Conservation (phyloP, 805 yeast genomes). For the Wickerhamomyces queroliae region DNA sequence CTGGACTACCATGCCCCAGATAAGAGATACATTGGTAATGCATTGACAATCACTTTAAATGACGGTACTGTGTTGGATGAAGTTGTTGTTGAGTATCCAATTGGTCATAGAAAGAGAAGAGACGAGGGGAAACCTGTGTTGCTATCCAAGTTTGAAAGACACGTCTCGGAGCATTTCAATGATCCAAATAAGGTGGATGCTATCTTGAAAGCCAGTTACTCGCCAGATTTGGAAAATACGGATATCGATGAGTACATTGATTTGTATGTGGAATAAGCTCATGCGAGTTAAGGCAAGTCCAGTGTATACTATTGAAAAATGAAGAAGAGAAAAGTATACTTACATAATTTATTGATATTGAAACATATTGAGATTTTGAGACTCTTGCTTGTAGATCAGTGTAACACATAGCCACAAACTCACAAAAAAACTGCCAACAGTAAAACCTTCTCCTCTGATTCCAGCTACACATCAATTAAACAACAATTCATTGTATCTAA, state of each 20-base stretch:
- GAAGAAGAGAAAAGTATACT: no score
- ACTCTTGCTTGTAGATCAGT: no score
- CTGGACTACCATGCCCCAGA: slow-evolving; percentile 49
- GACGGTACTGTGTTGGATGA: slow-evolving; percentile 51
- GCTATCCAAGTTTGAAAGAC: slow-evolving; percentile 44
- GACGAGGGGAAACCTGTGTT: slow-evolving; percentile 55
- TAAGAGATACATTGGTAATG: slow-evolving; percentile 54
- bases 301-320: no score
- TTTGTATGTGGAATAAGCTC: slow-evolving; percentile 24
- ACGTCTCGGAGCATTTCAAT: slow-evolving; percentile 38
- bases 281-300: no score
- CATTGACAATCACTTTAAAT: slow-evolving; percentile 41
- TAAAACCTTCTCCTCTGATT: no score
- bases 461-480: no score
- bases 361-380: no score
- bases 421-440: no score
- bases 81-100: slow-evolving; percentile 48
- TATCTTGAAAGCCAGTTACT: slow-evolving; percentile 31
- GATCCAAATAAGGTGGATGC: slow-evolving; percentile 29
- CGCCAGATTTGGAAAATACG: slow-evolving; percentile 29
- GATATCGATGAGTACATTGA: slow-evolving; percentile 45
- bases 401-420: no score
- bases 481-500: no score
- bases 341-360: no score
- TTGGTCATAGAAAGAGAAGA: slow-evolving; percentile 54